These are phyloP conservation scores for Colletotrichum tanaceti DNA, from an alignment of 2,329 filamentous ascomycete species.

Conservation along the genomic window DNA sequence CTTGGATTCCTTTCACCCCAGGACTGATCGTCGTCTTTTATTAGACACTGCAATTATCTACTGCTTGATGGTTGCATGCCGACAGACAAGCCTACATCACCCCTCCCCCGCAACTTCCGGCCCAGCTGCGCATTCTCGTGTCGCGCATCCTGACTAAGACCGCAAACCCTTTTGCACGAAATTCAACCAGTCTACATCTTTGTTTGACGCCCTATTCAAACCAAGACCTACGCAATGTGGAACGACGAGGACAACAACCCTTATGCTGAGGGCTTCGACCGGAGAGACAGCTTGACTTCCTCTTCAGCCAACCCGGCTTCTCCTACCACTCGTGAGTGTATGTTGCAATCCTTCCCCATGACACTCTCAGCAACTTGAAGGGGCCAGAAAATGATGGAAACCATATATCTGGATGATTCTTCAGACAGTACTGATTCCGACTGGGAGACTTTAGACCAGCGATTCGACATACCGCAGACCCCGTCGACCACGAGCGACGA, in stretches of 20 bases:
- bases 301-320: constrained; percentile 74
- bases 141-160: constrained; percentile 37
- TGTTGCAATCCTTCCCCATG: constrained; percentile 15
- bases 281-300: constrained; percentile 81
- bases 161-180: constrained; percentile 29
- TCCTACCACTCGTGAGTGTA: constrained; percentile 64
- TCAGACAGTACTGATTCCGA: constrained; percentile 56
- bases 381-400: constrained; percentile 51
- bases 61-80: constrained; percentile 15
- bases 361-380: constrained; percentile 17
- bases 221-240: constrained; percentile 75
- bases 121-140: constrained; percentile 36
- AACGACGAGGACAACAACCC: constrained; percentile 99
- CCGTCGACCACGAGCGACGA: constrained; percentile 77
- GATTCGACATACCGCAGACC: constrained; percentile 76
- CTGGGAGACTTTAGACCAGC: constrained; percentile 62
- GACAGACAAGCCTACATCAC: constrained; percentile 19
- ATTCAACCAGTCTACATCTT: constrained; percentile 25
- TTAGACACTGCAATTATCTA: not conserved
- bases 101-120: constrained; percentile 39
- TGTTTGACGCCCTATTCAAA: constrained; percentile 15
- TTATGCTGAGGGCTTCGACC: constrained; percentile 90
- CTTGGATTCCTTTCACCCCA: not conserved
- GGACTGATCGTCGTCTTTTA: not conserved
- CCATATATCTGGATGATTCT: constrained; percentile 51